Evolutionary conservation across 2,329 filamentous ascomycete genomes (phyloP).

Genomic region (Aspergillus eucalypticola): DNA sequence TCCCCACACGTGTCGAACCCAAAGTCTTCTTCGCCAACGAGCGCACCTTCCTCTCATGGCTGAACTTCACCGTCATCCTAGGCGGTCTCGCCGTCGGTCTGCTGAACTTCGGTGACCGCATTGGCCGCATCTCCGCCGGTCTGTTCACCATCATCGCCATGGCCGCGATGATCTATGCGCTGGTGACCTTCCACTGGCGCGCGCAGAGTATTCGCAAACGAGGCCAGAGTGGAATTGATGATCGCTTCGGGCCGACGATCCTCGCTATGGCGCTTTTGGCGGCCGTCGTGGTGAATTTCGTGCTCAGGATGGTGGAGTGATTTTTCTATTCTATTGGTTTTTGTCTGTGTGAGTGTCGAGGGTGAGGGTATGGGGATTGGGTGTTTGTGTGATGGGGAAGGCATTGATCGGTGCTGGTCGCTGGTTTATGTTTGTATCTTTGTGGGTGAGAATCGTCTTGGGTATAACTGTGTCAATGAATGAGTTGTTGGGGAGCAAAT

Average conservation of each 20-base stretch:
- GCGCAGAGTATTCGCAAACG: constrained; percentile 88
- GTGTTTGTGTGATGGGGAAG: background rate
- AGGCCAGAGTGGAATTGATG: constrained; percentile 94
- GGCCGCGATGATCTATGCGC: constrained; percentile 90
- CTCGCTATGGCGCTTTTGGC: constrained; percentile 81
- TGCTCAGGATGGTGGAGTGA: constrained; percentile 60
- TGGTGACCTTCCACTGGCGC: constrained; percentile 95
- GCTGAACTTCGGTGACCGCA: constrained; percentile 94
- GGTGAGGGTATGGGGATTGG: background rate
- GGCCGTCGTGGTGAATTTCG: constrained; percentile 95
- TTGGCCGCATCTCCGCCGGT: constrained; percentile 90
- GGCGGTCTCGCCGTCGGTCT: constrained; percentile 95
- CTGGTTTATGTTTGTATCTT: background rate
- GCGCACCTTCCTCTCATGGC: constrained; percentile 97
- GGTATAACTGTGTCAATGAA: background rate
- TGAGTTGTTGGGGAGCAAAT: background rate
- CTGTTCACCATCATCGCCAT: constrained; percentile 94
- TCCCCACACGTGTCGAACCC: constrained; percentile 95
- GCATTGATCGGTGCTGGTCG: constrained; percentile 5
- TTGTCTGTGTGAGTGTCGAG: background rate
- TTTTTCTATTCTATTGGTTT: background rate
- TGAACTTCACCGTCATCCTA: constrained; percentile 99
- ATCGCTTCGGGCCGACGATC: constrained; percentile 89
- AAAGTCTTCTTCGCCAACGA: constrained; percentile 99
- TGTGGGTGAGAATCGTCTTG: too few species aligned